Conservation (phyloP, 768 basidiomycete genomes). For the Lactarius psammicola region DNA sequence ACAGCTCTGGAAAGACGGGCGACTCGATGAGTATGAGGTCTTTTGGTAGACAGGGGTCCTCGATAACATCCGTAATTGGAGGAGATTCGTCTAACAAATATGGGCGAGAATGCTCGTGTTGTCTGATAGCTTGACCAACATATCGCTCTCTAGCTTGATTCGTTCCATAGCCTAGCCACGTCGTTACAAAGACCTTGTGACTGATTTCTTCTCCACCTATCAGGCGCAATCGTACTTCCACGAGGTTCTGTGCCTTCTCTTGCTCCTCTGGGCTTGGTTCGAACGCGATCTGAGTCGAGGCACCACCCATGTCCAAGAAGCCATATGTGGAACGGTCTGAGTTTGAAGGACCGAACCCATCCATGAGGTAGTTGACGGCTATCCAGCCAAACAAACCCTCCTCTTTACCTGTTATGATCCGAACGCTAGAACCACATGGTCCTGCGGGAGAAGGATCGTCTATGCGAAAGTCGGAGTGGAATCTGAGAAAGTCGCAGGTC, state of each 20-base stretch:
- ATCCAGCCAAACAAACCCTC: slow-evolving; percentile 99
- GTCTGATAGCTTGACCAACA: slow-evolving; percentile 61
- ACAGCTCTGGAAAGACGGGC: slow-evolving; percentile 44
- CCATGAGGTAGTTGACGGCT: slow-evolving; percentile 98
- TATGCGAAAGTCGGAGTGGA: slow-evolving; percentile 76
- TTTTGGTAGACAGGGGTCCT: slow-evolving; percentile 89
- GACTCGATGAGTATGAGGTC: slow-evolving; percentile 61
- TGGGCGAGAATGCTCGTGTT: slow-evolving; percentile 48
- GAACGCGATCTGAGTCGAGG: slow-evolving; percentile 98
- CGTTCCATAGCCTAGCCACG: slow-evolving; percentile 98
- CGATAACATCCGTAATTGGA: slow-evolving; percentile 43
- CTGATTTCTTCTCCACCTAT: slow-evolving; percentile 82
- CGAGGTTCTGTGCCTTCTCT: slow-evolving; percentile 57
- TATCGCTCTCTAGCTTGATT: slow-evolving; percentile 96
- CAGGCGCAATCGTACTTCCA: slow-evolving; percentile 78
- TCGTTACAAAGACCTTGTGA: slow-evolving; percentile 95
- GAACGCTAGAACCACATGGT: slow-evolving; percentile 89
- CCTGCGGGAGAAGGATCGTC: slow-evolving; percentile 62
- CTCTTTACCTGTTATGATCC: slow-evolving; percentile 96
- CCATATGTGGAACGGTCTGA: slow-evolving; percentile 83
- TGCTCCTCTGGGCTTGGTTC: slow-evolving; percentile 69
- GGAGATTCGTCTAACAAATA: slow-evolving; percentile 29
- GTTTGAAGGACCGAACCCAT: slow-evolving; percentile 69
- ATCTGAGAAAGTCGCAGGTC: slow-evolving; percentile 72
- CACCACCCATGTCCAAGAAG: slow-evolving; percentile 99